phyloP scores from a whole-genome alignment of 176 grass and related monocot species.

The Ampelocalamus luodianensis region DNA sequence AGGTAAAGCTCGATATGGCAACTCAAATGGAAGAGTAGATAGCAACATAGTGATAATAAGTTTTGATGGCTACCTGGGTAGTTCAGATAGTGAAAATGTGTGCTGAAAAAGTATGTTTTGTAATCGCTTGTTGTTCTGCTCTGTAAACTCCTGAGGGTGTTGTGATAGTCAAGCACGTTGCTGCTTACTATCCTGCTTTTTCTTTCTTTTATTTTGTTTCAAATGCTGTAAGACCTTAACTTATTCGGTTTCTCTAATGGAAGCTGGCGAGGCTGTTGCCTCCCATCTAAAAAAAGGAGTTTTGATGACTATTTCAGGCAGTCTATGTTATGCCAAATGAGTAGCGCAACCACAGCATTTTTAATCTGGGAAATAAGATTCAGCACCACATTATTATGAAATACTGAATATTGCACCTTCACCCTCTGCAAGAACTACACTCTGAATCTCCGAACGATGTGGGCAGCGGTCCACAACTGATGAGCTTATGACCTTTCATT shows the following conservation, averaged over 20 bases:
- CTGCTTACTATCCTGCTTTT: too few species aligned
- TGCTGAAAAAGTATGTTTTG: too few species aligned
- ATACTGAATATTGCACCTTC: conserved; percentile 53
- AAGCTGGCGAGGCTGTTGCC: too few species aligned
- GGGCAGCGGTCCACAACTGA: conserved; percentile 84
- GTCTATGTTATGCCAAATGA: background rate
- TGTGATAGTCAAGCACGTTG: too few species aligned
- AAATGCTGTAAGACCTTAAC: too few species aligned
- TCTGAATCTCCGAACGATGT: conserved; percentile 85
- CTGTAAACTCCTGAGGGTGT: too few species aligned
- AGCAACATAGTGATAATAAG: background rate
- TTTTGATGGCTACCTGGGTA: background rate
- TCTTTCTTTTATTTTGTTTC: too few species aligned
- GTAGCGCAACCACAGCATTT: background rate
- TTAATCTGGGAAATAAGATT: conserved; percentile 17
- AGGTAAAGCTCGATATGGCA: conserved; percentile 19
- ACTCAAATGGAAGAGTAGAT: background rate
- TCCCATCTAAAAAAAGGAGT: too few species aligned
- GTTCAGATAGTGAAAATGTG: too few species aligned
- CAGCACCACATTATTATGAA: background rate
- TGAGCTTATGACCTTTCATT: conserved; percentile 71
- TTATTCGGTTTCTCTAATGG: too few species aligned
- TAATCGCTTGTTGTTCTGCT: too few species aligned
- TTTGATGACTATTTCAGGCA: conserved; percentile 9
- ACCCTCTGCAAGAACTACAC: conserved; percentile 72